These are phyloP conservation scores for Sporothrix luriei DNA, from an alignment of 2,329 filamentous ascomycete species.

Conservation along the genomic window DNA sequence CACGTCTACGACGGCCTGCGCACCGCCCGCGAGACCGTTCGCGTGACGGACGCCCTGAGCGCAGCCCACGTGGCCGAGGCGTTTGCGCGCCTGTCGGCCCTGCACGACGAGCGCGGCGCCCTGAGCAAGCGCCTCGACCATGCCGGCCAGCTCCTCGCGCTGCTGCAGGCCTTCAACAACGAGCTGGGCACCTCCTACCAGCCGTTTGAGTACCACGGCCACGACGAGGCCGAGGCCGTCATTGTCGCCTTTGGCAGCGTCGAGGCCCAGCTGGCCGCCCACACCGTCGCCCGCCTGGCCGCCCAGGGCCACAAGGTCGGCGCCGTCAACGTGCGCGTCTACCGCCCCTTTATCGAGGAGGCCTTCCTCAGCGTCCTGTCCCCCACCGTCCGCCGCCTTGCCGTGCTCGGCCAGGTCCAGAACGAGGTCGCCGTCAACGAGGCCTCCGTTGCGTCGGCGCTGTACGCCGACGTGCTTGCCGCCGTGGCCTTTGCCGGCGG, in stretches of 20 bases:
- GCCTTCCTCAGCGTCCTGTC: conserved; percentile 84
- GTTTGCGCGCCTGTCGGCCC: conserved; percentile 60
- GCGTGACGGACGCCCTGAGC: conserved; percentile 71
- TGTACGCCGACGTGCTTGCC: conserved; percentile 90
- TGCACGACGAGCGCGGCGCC: conserved; percentile 38
- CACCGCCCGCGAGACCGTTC: conserved; percentile 70
- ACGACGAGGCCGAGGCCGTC: conserved; percentile 75
- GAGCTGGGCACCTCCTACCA: conserved; percentile 93
- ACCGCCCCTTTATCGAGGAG: conserved; percentile 93
- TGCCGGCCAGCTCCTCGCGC: conserved; percentile 68
- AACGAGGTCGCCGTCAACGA: conserved; percentile 74
- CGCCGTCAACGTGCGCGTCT: conserved; percentile 87
- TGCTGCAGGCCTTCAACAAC: conserved; percentile 77
- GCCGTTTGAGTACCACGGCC: conserved; percentile 91
- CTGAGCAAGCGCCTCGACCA: conserved; percentile 70
- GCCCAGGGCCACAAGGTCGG: conserved; percentile 77
- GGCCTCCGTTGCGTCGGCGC: conserved; percentile 73
- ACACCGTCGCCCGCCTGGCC: conserved; percentile 74
- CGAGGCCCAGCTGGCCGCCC: conserved; percentile 81
- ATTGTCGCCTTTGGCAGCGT: conserved; percentile 91
- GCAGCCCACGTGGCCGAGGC: conserved; percentile 63
- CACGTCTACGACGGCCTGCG: conserved; percentile 79
- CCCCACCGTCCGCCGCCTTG: conserved; percentile 71
- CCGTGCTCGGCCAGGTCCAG: conserved; percentile 85
- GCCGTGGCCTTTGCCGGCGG: conserved; percentile 69